Evolutionary conservation across 2,329 filamentous ascomycete species (phyloP).

Genomic region (Gnomoniopsis sp.): DNA sequence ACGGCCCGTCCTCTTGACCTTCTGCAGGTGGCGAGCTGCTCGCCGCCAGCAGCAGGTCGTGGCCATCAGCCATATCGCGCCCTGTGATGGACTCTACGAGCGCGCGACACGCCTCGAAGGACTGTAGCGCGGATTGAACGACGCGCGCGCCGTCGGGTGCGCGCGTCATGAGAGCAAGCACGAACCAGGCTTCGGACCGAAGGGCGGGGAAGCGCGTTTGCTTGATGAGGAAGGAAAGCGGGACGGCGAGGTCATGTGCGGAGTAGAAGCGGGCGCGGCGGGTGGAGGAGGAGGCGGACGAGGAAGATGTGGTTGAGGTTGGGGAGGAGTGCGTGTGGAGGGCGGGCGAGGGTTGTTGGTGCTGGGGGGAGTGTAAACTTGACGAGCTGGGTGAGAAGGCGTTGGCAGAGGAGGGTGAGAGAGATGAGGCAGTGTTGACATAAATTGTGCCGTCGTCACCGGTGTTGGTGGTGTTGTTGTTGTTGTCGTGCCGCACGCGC

Average conservation of each 20-base stretch:
- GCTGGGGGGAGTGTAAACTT: not conserved
- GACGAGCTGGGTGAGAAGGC: not conserved
- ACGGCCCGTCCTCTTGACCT: slow-evolving; percentile 1
- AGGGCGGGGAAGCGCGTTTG: slow-evolving; percentile 58
- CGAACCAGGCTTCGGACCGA: slow-evolving; percentile 59
- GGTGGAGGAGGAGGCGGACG: slow-evolving; percentile 3
- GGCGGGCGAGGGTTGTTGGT: not conserved
- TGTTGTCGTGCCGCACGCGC: not conserved
- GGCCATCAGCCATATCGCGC: slow-evolving; percentile 27
- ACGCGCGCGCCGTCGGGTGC: slow-evolving; percentile 45
- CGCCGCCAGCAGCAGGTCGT: slow-evolving; percentile 16
- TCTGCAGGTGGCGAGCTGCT: not conserved
- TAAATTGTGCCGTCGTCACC: not conserved
- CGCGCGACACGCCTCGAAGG: slow-evolving; percentile 38
- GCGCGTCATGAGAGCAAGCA: slow-evolving; percentile 58
- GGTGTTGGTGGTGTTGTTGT: not conserved
- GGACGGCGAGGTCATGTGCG: slow-evolving; percentile 37
- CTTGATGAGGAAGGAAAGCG: slow-evolving; percentile 50
- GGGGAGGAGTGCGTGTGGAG: not conserved
- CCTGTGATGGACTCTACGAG: slow-evolving; percentile 50
- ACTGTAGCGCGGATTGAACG: slow-evolving; percentile 40
- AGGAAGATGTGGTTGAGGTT: not conserved
- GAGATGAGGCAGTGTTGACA: not conserved
- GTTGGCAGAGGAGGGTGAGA: not conserved
- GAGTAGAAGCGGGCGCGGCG: slow-evolving; percentile 41